phyloP scores from a whole-genome alignment of 768 basidiomycete genomes.

The Rhodotorula kratochvilovae region DNA sequence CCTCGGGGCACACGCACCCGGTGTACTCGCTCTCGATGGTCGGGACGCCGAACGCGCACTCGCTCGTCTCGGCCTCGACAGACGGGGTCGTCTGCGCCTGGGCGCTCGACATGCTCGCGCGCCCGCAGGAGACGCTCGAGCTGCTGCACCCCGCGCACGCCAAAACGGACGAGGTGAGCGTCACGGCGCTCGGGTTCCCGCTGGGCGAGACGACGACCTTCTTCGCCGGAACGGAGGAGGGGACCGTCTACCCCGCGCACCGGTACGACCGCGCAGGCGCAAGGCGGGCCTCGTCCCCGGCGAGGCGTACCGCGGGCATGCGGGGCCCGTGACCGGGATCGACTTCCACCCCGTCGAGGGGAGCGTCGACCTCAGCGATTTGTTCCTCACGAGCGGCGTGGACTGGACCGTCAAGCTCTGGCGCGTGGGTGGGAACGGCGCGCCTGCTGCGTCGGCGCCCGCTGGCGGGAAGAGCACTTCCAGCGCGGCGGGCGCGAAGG shows the following conservation, averaged over 20 bases:
- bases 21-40: conserved; percentile 98
- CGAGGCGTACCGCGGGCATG: conserved; percentile 87
- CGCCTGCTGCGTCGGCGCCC: background rate
- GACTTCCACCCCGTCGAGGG: conserved; percentile 91
- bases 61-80: conserved; percentile 90
- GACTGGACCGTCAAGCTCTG: conserved; percentile 99
- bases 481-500: background rate
- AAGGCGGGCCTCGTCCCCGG: conserved; percentile 92
- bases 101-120: conserved; percentile 97
- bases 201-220: conserved; percentile 95
- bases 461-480: background rate
- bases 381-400: conserved; percentile 86
- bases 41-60: conserved; percentile 97
- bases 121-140: conserved; percentile 97
- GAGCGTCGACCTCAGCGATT: conserved; percentile 87
- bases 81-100: conserved; percentile 97
- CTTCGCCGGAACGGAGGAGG: conserved; percentile 97
- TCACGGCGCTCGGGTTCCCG: conserved; percentile 89
- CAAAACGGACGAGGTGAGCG: conserved; percentile 94
- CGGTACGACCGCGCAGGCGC: conserved; percentile 89
- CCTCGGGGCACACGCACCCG: conserved; percentile 95
- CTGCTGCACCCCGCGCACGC: conserved; percentile 82
- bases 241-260: conserved; percentile 92
- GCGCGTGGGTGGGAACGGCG: conserved; percentile 50
- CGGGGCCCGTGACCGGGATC: conserved; percentile 87